phyloP scores from a whole-genome alignment of 192 early-diverging fungal species.

The Backusella luteola region DNA sequence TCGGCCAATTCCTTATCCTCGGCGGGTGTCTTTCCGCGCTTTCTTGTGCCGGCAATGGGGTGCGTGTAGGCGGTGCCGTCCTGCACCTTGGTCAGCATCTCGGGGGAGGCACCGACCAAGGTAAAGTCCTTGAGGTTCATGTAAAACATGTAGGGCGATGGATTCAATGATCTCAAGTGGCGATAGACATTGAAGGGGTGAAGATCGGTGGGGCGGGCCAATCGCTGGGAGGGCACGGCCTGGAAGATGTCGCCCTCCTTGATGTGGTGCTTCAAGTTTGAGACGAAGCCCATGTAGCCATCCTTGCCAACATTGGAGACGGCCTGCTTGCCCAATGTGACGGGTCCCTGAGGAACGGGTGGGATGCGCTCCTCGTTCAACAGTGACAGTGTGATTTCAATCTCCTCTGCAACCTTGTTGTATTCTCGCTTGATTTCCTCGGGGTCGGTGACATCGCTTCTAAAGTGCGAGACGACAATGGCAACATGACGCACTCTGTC shows the following conservation, averaged over 20 bases:
- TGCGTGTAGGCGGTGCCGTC: constrained; percentile 82
- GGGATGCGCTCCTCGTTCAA: constrained; percentile 73
- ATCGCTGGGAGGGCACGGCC: constrained; percentile 91
- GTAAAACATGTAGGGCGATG: constrained; percentile 99
- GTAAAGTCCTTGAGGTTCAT: constrained; percentile 92
- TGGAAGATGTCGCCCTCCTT: constrained; percentile 97
- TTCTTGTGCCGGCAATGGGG: constrained; percentile 97
- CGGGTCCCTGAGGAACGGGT: constrained; percentile 74
- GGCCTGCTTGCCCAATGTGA: constrained; percentile 63
- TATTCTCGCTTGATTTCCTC: constrained; percentile 62
- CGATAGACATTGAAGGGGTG: constrained; percentile 99
- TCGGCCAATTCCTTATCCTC: constrained; percentile 90
- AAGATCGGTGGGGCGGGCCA: constrained; percentile 81
- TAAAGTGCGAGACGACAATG: constrained; percentile 90
- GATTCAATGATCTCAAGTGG: constrained; percentile 90
- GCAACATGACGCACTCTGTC: constrained; percentile 91
- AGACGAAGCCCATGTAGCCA: constrained; percentile 90
- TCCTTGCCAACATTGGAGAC: constrained; percentile 90
- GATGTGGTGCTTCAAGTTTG: constrained; percentile 86
- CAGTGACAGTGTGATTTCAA: constrained; percentile 63
- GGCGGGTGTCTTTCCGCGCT: constrained; percentile 79
- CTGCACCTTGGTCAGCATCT: constrained; percentile 94
- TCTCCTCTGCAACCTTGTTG: constrained; percentile 64
- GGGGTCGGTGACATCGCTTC: constrained; percentile 58
- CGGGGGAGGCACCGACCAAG: constrained; percentile 96